Conservation (phyloP, 2,329 filamentous ascomycete species). For the Penicillium sp. region DNA sequence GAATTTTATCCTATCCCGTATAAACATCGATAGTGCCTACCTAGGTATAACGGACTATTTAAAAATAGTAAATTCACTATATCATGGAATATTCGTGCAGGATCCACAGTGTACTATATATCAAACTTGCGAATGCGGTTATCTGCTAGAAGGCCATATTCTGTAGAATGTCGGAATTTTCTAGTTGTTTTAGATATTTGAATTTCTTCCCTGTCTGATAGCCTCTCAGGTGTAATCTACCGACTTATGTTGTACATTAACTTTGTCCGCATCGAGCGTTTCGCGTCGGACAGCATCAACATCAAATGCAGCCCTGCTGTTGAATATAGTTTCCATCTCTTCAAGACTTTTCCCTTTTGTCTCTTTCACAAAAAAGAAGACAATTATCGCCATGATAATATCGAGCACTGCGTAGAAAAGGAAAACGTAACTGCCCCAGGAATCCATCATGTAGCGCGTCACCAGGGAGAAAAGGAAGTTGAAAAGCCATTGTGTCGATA, state of each 20-base stretch:
- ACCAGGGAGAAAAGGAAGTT: constrained; percentile 45
- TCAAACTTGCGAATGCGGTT: constrained; percentile 35
- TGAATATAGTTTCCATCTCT: constrained; percentile 36
- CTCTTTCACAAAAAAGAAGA: constrained; percentile 41
- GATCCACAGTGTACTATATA: background rate
- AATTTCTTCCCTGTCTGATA: background rate
- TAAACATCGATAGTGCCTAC: background rate
- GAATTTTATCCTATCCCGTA: background rate
- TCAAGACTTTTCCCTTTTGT: constrained; percentile 40
- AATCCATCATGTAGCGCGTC: constrained; percentile 41
- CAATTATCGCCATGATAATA: constrained; percentile 32
- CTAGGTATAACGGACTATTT: too few relatives aligned
- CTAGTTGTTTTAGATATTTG: background rate
- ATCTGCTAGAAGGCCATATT: background rate
- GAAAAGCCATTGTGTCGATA: constrained; percentile 40
- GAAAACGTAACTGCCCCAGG: constrained; percentile 41
- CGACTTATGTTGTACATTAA: background rate
- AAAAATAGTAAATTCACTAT: background rate
- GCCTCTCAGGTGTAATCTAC: background rate
- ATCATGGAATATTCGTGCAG: background rate
- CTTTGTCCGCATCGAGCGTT: constrained; percentile 1
- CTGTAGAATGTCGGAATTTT: background rate
- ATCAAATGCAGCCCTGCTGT: constrained; percentile 25
- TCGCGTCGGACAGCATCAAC: constrained; percentile 17
- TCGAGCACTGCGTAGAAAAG: constrained; percentile 42